phyloP scores from a whole-genome alignment of 2,329 filamentous ascomycete genomes.

The Aspergillus aculeatus region DNA sequence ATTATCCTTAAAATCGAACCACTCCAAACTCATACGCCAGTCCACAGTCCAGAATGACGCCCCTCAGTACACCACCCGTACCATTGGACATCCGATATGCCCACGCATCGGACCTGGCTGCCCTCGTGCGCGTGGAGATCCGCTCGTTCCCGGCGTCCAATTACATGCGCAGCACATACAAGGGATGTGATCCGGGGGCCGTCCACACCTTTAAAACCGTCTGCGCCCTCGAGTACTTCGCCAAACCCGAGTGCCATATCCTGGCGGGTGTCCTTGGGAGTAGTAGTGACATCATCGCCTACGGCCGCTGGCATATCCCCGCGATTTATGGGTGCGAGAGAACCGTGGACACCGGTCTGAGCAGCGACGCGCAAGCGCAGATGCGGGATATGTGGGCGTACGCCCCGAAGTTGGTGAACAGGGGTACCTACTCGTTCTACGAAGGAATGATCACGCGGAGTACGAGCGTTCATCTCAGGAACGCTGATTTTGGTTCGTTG shows the following conservation, averaged over 20 bases:
- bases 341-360: not conserved
- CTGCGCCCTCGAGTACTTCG: not conserved
- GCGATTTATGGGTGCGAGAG: not conserved
- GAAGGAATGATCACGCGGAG: not conserved
- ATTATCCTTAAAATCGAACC: too few relatives aligned
- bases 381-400: not conserved
- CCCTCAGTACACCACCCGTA: not conserved
- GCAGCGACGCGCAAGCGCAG: not conserved
- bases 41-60: not conserved
- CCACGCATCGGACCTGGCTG: not conserved
- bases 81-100: not conserved
- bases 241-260: not conserved
- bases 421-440: not conserved
- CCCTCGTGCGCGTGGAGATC: not conserved
- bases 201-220: conserved; percentile 1
- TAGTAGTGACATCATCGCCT: not conserved
- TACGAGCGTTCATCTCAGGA: not conserved
- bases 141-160: not conserved
- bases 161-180: conserved; percentile 1
- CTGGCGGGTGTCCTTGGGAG: not conserved
- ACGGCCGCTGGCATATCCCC: not conserved
- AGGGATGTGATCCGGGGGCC: not conserved
- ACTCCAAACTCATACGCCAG: too few relatives aligned
- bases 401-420: not conserved
- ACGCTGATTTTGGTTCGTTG: not conserved